Conservation (phyloP, 495 filamentous ascomycete species). For the Talaromyces wortmannii region DNA sequence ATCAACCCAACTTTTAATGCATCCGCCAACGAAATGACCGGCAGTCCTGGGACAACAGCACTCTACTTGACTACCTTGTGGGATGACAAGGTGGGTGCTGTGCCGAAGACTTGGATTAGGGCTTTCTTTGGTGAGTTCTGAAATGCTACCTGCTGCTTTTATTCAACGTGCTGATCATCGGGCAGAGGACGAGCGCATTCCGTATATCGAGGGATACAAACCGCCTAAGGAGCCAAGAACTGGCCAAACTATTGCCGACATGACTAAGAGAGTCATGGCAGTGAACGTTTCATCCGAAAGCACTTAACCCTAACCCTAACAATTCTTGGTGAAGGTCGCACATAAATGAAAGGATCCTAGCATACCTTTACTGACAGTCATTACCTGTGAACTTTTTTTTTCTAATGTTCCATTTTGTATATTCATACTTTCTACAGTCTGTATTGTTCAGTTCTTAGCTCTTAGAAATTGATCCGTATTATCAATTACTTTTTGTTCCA, state of each 20-base stretch:
- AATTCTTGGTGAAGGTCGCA: no score
- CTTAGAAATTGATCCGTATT: no score
- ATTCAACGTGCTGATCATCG: neutral
- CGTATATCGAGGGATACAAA: conserved; percentile 8
- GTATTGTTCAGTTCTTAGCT: no score
- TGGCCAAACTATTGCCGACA: neutral
- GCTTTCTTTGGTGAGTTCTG: conserved; percentile 9
- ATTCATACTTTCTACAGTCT: no score
- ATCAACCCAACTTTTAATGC: conserved; percentile 10
- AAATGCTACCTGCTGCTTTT: neutral
- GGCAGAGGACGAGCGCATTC: conserved; percentile 13
- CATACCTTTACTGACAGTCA: no score
- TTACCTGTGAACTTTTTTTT: no score
- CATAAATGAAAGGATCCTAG: no score
- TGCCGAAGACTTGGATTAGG: conserved; percentile 7
- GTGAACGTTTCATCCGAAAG: neutral
- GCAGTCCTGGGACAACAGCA: conserved; percentile 9
- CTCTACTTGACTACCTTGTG: conserved; percentile 10
- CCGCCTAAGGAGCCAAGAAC: neutral
- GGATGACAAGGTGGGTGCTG: conserved; percentile 6
- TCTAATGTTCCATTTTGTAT: no score
- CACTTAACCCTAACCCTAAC: no score
- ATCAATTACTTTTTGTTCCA: no score
- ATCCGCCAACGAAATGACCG: neutral
- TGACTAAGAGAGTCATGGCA: neutral